These are phyloP conservation scores for Kluyveromyces nonfermentans DNA, from an alignment of 805 yeast genomes.

Conservation along the genomic window DNA sequence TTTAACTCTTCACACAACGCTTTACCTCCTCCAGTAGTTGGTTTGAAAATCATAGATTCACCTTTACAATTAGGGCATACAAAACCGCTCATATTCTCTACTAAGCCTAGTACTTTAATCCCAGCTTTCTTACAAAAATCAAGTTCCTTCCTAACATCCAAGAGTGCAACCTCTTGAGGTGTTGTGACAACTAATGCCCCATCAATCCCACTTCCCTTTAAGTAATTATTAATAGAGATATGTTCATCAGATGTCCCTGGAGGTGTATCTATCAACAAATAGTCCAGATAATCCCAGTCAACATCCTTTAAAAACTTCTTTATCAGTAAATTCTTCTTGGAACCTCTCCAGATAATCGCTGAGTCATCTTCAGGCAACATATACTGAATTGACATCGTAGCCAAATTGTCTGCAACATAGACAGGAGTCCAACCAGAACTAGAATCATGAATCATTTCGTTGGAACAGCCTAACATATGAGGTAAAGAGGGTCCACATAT, in stretches of 20 bases:
- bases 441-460: conserved; percentile 80
- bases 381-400: conserved; percentile 90
- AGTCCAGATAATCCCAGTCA: conserved; percentile 79
- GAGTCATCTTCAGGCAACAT: conserved; percentile 90
- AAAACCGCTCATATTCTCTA: conserved; percentile 97
- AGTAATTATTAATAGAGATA: conserved; percentile 74
- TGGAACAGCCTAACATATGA: conserved; percentile 83
- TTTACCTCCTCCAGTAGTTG: conserved; percentile 96
- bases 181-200: conserved; percentile 95
- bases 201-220: conserved; percentile 85
- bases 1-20: conserved; percentile 70
- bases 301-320: conserved; percentile 92
- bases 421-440: conserved; percentile 96
- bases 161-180: conserved; percentile 92
- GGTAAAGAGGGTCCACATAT: conserved; percentile 98
- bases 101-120: conserved; percentile 77
- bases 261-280: conserved; percentile 88
- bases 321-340: conserved; percentile 87
- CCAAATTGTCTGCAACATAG: conserved; percentile 88
- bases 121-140: conserved; percentile 91
- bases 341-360: conserved; percentile 95
- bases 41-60: conserved; percentile 79
- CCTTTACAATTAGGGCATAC: conserved; percentile 94
- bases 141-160: conserved; percentile 93
- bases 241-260: conserved; percentile 99